Conservation (phyloP, 1,139 yeast species). For the Spencermartinsiella ligniputridi region DNA sequence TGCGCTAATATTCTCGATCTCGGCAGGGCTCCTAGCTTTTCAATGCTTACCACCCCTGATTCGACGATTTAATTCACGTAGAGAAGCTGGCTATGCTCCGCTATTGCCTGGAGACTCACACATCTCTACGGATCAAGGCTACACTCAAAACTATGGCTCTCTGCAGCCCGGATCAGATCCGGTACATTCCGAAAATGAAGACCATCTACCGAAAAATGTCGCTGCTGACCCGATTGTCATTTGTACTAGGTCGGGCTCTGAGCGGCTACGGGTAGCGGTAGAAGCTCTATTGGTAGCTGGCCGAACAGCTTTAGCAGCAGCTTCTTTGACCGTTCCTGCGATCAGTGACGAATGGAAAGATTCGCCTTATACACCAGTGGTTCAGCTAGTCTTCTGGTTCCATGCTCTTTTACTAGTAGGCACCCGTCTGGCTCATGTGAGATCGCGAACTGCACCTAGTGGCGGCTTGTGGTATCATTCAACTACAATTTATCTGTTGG, state of each 20-base stretch:
- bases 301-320: slow-evolving; percentile 22
- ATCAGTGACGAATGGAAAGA: slow-evolving; percentile 40
- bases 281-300: slow-evolving; percentile 24
- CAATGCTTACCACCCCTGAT: too few species aligned
- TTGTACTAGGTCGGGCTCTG: slow-evolving; percentile 26
- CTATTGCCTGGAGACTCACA: too few species aligned
- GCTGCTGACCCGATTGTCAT: too few species aligned
- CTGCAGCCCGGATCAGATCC: too few species aligned
- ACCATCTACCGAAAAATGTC: too few species aligned
- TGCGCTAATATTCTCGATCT: too few species aligned
- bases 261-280: slow-evolving; percentile 25
- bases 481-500: slow-evolving; percentile 52
- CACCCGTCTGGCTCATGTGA: slow-evolving; percentile 38
- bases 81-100: too few species aligned
- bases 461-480: slow-evolving; percentile 64
- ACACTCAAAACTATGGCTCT: too few species aligned
- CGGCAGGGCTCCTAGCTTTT: too few species aligned
- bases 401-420: slow-evolving; percentile 49
- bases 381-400: slow-evolving; percentile 51
- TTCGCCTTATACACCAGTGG: slow-evolving; percentile 34
- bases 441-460: slow-evolving; percentile 32
- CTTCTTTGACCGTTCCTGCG: slow-evolving; percentile 38
- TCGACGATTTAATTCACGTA: too few species aligned
- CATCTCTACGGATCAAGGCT: too few species aligned
- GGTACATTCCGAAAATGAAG: too few species aligned